Conservation (phyloP, 2,329 filamentous ascomycete species). For the Fusarium lyarnte region DNA sequence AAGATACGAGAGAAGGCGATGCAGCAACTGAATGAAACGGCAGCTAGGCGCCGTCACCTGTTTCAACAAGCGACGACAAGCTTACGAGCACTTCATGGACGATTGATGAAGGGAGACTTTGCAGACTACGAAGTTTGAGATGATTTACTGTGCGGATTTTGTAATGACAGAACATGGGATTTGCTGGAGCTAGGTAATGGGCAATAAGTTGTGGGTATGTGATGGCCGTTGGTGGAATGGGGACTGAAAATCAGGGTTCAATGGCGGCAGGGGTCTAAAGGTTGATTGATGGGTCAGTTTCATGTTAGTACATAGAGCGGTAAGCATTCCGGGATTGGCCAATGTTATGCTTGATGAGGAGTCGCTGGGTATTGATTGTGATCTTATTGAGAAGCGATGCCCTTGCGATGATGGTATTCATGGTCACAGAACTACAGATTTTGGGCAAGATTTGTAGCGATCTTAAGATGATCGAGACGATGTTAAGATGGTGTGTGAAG, state of each 20-base stretch:
- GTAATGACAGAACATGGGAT: neutral
- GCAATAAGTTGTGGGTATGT: neutral
- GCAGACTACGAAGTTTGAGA: neutral
- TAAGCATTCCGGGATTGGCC: neutral
- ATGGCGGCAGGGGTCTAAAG: conserved; percentile 17
- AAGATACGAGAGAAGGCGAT: conserved; percentile 4
- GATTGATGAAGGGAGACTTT: conserved; percentile 15
- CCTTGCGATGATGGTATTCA: conserved; percentile 1
- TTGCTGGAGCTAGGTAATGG: conserved; percentile 3
- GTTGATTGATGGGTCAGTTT: conserved; percentile 19
- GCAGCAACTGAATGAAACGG: conserved; percentile 16
- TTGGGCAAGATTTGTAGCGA: conserved; percentile 4
- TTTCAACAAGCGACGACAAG: conserved; percentile 32
- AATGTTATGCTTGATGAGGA: neutral
- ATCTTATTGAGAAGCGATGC: conserved; percentile 1
- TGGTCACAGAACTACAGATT: neutral
- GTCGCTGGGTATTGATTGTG: neutral
- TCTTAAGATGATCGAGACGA: conserved; percentile 5
- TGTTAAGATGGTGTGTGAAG: neutral
- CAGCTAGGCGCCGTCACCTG: conserved; percentile 18
- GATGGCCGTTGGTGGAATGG: neutral
- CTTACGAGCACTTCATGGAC: conserved; percentile 37
- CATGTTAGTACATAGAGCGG: neutral
- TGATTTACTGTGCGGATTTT: neutral
- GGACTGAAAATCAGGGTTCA: conserved; percentile 32